Conservation (phyloP, 2,329 filamentous ascomycete genomes). For the Albophoma yamanashiensis region DNA sequence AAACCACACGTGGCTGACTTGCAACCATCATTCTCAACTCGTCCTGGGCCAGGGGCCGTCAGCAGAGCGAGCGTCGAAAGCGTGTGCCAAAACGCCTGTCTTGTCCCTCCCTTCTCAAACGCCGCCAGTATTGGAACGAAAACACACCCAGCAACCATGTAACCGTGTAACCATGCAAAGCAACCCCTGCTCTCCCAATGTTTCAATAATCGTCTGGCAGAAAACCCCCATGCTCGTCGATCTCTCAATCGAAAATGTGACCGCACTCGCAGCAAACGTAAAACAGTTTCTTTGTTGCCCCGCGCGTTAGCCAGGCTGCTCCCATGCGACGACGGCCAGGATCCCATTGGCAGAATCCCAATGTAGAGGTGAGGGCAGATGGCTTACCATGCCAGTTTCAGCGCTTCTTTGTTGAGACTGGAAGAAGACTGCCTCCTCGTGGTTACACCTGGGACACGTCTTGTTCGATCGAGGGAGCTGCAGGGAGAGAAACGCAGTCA, state of each 20-base stretch:
- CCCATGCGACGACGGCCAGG: neutral
- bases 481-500: conserved; percentile 30
- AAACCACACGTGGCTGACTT: neutral
- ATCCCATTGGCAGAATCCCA: neutral
- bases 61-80: neutral
- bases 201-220: neutral
- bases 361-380: neutral
- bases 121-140: neutral
- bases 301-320: conserved; percentile 4
- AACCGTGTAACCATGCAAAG: neutral
- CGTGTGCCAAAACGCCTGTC: neutral
- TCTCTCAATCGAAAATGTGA: conserved; percentile 60
- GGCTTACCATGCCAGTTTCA: conserved; percentile 92
- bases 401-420: conserved; percentile 95
- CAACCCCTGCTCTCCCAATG: neutral
- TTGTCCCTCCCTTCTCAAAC: neutral
- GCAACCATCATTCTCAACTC: neutral
- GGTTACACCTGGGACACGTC: conserved; percentile 73
- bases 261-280: conserved; percentile 93
- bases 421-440: conserved; percentile 93
- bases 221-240: conserved; percentile 14
- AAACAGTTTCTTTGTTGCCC: conserved; percentile 63
- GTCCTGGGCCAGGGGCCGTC: neutral
- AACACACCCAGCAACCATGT: neutral
- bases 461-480: conserved; percentile 88